phyloP scores from a whole-genome alignment of 1,284 basidiomycete genomes.

The Anthracocystis setariae region DNA sequence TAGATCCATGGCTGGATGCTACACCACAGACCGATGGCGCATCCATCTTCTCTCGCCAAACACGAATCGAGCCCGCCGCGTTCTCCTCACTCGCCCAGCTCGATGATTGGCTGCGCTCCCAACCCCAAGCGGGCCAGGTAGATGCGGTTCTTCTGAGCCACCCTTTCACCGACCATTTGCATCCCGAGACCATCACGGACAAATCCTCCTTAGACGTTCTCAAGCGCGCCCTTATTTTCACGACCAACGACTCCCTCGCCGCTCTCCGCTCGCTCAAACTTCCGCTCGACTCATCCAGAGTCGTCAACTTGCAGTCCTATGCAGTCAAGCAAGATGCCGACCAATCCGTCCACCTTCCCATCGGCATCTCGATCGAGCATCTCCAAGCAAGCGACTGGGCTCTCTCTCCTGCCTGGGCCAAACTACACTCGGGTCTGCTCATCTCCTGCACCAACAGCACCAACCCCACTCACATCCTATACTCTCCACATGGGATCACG shows the following conservation, averaged over 20 bases:
- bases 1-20: conserved; percentile 44
- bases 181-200: conserved; percentile 32
- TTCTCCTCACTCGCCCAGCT: conserved; percentile 34
- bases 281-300: background rate
- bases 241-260: conserved; percentile 31
- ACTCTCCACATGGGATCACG: conserved; percentile 43
- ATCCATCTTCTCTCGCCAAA: conserved; percentile 36
- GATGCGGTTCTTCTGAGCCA: conserved; percentile 44
- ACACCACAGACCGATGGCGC: conserved; percentile 38
- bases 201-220: conserved; percentile 15
- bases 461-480: conserved; percentile 12
- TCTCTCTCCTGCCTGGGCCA: conserved; percentile 27
- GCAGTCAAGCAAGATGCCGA: conserved; percentile 13
- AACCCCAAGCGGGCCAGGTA: background rate
- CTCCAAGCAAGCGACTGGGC: conserved; percentile 38
- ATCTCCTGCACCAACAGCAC: conserved; percentile 6
- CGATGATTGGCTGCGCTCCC: conserved; percentile 25
- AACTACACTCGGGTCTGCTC: conserved; percentile 35
- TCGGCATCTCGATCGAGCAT: conserved; percentile 18
- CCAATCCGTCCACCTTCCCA: conserved; percentile 2
- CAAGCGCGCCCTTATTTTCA: conserved; percentile 18
- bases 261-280: conserved; percentile 18
- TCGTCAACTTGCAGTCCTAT: conserved; percentile 20
- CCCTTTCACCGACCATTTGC: conserved; percentile 39
- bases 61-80: conserved; percentile 25